These are phyloP conservation scores for Glycyrrhiza uralensis DNA, from an alignment of 306 rosid genomes.

Conservation along the genomic window DNA sequence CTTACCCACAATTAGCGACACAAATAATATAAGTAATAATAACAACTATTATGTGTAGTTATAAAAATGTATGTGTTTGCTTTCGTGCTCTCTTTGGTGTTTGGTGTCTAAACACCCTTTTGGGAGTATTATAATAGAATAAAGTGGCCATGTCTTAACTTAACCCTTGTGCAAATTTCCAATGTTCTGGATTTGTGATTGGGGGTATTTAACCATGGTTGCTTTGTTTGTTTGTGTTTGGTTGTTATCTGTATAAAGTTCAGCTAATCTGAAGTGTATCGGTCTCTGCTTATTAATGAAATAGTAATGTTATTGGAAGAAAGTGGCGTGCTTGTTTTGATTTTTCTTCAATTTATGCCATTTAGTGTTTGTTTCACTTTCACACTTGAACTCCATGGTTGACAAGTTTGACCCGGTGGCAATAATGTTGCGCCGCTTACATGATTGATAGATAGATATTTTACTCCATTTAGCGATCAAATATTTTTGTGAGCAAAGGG, in stretches of 20 bases:
- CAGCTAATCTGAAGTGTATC: slow-evolving; percentile 3
- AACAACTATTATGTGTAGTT: background rate
- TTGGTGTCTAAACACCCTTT: background rate
- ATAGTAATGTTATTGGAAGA: background rate
- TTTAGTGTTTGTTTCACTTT: too few relatives aligned
- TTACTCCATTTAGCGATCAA: too few relatives aligned
- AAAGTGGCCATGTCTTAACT: slow-evolving; percentile 33
- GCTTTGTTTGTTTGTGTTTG: slow-evolving; percentile 7
- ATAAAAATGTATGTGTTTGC: background rate
- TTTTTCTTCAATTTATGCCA: too few relatives aligned
- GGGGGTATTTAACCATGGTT: slow-evolving; percentile 15
- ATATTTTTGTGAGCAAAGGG: too few relatives aligned
- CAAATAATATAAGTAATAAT: slow-evolving; percentile 15
- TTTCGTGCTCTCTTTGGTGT: background rate
- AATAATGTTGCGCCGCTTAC: too few relatives aligned
- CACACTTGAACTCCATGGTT: too few relatives aligned
- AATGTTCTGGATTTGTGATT: slow-evolving; percentile 20
- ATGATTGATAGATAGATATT: too few relatives aligned
- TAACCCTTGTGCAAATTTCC: background rate
- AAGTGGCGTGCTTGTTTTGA: accelerated
- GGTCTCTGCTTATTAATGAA: slow-evolving; percentile 28
- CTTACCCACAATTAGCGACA: background rate
- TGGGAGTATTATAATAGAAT: slow-evolving; percentile 27
- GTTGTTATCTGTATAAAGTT: background rate
- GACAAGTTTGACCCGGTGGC: too few relatives aligned